These are phyloP conservation scores for Elsinoe fawcettii DNA, from an alignment of 2,329 filamentous ascomycete species.

Conservation along the genomic window DNA sequence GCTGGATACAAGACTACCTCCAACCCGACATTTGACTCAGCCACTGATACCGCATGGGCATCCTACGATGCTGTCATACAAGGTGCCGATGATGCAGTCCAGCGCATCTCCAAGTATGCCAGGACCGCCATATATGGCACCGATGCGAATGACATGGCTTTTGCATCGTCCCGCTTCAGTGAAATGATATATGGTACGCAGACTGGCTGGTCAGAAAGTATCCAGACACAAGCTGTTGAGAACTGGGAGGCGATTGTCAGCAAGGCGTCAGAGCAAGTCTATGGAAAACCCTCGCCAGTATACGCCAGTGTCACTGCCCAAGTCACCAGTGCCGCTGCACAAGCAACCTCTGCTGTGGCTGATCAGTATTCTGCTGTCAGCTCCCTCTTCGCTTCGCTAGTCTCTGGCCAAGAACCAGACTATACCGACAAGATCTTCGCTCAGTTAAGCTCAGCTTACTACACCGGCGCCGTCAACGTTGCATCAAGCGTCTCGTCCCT, in stretches of 20 bases:
- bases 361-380: slow-evolving; percentile 63
- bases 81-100: slow-evolving; percentile 34
- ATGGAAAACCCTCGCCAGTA: slow-evolving; percentile 54
- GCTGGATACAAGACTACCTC: slow-evolving; percentile 23
- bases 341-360: slow-evolving; percentile 53
- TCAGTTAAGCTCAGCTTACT: slow-evolving; percentile 63
- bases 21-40: slow-evolving; percentile 26
- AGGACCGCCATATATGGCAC: slow-evolving; percentile 41
- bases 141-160: slow-evolving; percentile 33
- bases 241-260: slow-evolving; percentile 59
- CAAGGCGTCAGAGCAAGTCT: slow-evolving; percentile 61
- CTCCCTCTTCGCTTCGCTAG: slow-evolving; percentile 65
- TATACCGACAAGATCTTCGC: slow-evolving; percentile 75
- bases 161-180: slow-evolving; percentile 38
- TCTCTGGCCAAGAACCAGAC: slow-evolving; percentile 68
- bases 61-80: slow-evolving; percentile 27
- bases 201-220: slow-evolving; percentile 46
- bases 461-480: slow-evolving; percentile 54
- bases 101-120: slow-evolving; percentile 30
- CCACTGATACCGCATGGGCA: slow-evolving; percentile 25
- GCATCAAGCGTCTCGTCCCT: slow-evolving; percentile 47
- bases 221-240: slow-evolving; percentile 49
- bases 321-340: slow-evolving; percentile 52
- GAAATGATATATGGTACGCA: slow-evolving; percentile 41
- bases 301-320: slow-evolving; percentile 41